Evolutionary conservation across 2,329 filamentous ascomycete species (phyloP).

Genomic region (Xylaria hypoxylon): DNA sequence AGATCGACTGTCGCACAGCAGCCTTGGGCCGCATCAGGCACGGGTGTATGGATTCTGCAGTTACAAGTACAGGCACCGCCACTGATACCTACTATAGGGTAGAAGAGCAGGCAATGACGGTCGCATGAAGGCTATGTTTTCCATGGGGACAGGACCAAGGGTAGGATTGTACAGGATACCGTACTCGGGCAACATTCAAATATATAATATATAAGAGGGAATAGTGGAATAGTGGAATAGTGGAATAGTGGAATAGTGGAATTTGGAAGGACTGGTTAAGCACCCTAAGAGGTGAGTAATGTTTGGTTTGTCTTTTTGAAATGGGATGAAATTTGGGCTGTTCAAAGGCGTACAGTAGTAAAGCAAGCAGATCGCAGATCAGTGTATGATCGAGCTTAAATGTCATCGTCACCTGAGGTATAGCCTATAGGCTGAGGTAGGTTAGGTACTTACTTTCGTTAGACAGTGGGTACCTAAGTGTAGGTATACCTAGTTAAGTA

Average conservation of each 20-base stretch:
- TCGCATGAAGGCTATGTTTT: slow-evolving; percentile 16
- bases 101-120: slow-evolving; percentile 5
- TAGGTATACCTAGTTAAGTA: not conserved
- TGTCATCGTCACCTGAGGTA: too few species aligned
- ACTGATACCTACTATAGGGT: slow-evolving; percentile 8
- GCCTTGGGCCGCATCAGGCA: slow-evolving; percentile 11
- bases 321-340: not conserved
- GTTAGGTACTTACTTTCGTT: too few species aligned
- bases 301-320: too few species aligned
- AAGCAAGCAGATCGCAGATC: too few species aligned
- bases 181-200: not conserved
- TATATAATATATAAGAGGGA: not conserved
- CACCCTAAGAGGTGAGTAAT: too few species aligned
- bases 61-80: not conserved
- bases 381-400: too few species aligned
- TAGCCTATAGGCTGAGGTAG: too few species aligned
- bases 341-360: not conserved
- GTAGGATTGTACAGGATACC: not conserved
- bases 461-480: not conserved
- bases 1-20: slow-evolving; percentile 30
- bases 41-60: not conserved
- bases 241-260: not conserved
- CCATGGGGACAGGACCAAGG: slow-evolving; percentile 1
- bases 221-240: not conserved
- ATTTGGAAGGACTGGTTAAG: not conserved